Evolutionary conservation across 805 yeast genomes (phyloP), one percentile per base, ranked within the genome.

Genomic region (Lachancea fermentati): DNA sequence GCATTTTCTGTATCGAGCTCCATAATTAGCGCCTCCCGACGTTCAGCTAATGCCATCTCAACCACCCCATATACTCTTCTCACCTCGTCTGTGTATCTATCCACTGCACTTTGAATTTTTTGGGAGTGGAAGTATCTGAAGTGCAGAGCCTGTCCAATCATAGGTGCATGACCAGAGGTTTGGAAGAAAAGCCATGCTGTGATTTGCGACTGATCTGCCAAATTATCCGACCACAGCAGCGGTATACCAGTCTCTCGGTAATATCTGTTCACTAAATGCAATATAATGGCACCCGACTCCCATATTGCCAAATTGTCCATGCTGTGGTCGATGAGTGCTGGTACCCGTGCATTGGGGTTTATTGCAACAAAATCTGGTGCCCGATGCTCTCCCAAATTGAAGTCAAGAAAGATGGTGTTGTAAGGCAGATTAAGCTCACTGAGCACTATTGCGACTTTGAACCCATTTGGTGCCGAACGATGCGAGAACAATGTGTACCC

Each of bases 151-250:
- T 89, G 97, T 14, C 97, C 97, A 52, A 89, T 85, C 95, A 89
- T 89, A n/a, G 97, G 96, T 0, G 97, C 95, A 60, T 88, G 97
- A 5, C 97, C 97, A 4, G 94, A 83, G 2, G 96, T 87, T 65
- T 89, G 97, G 70, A 89, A 89, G 57, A 86, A 89, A 29, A 91
- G 70, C 96, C 97, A 89, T 5, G 88, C 77, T 45, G 78, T 73
- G 43, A 89, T 86, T 59, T 83, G 91, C 3, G 89, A 73, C 66
- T 87, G 96, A 48, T 86, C 95, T 11, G 76, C 70, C 39, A 82
- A 59, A 55, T 81, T 82, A 39, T 77, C 80, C 3, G 94, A 79
- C 87, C 95, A 91, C 30, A 62, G 56, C 39, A 87, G 73, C 7
- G 85, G 71, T 52, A 91, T 83, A 19, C 78, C 76, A 38, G 69